These are phyloP conservation scores for Aegilops tauschii DNA, from an alignment of 176 grass and related monocot species.

Conservation along the genomic window DNA sequence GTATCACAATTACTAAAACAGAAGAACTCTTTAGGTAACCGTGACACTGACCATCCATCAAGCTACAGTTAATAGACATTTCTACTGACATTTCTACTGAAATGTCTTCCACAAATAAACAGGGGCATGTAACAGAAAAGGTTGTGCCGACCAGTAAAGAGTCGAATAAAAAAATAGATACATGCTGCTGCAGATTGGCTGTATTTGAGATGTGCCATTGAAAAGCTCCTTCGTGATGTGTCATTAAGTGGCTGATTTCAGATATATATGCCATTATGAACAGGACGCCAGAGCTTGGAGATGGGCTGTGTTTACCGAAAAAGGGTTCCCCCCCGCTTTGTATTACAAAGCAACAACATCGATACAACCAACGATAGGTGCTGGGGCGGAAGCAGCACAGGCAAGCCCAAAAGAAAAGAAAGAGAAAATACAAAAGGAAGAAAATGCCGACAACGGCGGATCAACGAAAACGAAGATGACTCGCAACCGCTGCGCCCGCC, in stretches of 20 bases:
- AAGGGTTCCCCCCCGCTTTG: no score
- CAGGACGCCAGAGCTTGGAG: background rate
- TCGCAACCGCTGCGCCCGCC: no score
- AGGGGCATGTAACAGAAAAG: conserved; percentile 5
- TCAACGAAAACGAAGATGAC: no score
- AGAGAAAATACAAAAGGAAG: no score
- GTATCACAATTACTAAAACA: conserved; percentile 1
- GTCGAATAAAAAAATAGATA: background rate
- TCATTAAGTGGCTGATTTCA: background rate
- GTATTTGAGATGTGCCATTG: background rate
- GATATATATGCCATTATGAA: background rate
- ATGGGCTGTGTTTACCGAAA: background rate
- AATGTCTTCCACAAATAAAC: background rate
- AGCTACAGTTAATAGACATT: background rate
- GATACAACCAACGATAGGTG: no score
- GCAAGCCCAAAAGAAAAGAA: no score
- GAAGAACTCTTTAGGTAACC: background rate
- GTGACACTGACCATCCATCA: background rate
- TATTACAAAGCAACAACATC: no score
- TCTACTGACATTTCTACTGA: background rate
- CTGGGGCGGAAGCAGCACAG: no score
- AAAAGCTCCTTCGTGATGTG: background rate
- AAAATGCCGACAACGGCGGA: no score
- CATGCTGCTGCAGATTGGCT: background rate
- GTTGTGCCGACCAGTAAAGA: background rate